Evolutionary conservation across 2,329 filamentous ascomycete genomes (phyloP).

Genomic region (Zelopaecilomyces penicillatus): DNA sequence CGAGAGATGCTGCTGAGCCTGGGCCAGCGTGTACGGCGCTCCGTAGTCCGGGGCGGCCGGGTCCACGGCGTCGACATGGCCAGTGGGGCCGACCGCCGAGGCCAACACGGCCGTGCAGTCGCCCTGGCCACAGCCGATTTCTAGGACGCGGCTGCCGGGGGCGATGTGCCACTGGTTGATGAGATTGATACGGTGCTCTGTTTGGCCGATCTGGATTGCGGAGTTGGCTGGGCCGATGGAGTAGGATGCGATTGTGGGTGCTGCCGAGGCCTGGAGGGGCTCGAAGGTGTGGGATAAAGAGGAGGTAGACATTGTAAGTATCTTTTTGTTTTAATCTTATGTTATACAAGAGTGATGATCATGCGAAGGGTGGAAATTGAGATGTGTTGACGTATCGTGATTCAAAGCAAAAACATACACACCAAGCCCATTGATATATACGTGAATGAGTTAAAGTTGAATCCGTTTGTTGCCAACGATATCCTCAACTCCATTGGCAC

Average conservation of each 20-base stretch:
- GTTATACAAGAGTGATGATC: no score
- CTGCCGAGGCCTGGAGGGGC: slow-evolving; percentile 7
- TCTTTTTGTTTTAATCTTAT: no score
- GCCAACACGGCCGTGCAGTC: slow-evolving; percentile 48
- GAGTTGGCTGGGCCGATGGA: slow-evolving; percentile 4
- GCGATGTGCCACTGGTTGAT: slow-evolving; percentile 27
- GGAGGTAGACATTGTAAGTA: slow-evolving; percentile 5
- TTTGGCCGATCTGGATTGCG: slow-evolving; percentile 16
- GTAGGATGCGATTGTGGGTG: slow-evolving; percentile 8
- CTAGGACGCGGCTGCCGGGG: slow-evolving; percentile 38
- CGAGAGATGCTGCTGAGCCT: slow-evolving; percentile 39
- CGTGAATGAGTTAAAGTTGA: no score
- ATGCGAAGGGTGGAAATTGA: no score
- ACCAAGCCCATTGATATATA: no score
- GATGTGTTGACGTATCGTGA: no score
- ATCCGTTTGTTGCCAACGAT: no score
- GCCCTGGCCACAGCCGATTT: slow-evolving; percentile 53
- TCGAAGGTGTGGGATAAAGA: not conserved
- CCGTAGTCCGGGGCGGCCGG: slow-evolving; percentile 43
- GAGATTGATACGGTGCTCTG: slow-evolving; percentile 28
- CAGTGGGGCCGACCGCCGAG: slow-evolving; percentile 32
- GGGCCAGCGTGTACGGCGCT: slow-evolving; percentile 37
- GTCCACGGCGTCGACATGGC: slow-evolving; percentile 43
- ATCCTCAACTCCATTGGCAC: no score
- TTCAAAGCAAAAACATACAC: no score